Percentiles rank a stretch among this genome's conserved stretches.
Evolutionary conservation across 2,329 filamentous ascomycete genomes (phyloP).

Genomic region (Cercospora sp.): DNA sequence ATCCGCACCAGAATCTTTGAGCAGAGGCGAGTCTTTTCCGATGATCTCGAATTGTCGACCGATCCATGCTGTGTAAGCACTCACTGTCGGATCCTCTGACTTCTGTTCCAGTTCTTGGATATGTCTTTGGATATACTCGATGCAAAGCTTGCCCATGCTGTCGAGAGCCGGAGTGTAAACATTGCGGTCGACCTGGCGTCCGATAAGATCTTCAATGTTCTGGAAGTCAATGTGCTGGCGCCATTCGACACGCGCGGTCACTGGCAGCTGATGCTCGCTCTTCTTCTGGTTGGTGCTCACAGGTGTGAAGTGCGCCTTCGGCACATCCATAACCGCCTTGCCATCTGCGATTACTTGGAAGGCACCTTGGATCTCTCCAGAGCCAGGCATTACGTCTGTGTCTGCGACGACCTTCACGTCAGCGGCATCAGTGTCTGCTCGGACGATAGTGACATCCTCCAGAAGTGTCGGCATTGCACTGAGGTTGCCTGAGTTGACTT

Average conservation of each 20-base stretch:
- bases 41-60: background rate
- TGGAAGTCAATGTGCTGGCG: conserved; percentile 2
- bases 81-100: background rate
- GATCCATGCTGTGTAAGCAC: background rate
- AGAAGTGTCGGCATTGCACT: background rate
- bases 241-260: conserved; percentile 3
- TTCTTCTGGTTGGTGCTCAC: background rate
- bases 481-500: background rate
- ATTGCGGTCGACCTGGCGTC: background rate
- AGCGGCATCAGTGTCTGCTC: background rate
- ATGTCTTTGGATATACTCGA: background rate
- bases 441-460: background rate
- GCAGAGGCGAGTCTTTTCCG: background rate
- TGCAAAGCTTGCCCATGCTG: background rate
- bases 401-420: background rate
- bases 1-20: background rate
- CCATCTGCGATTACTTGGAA: background rate
- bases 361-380: background rate
- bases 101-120: background rate
- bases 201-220: background rate
- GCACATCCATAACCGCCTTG: background rate
- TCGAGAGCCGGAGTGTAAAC: background rate
- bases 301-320: background rate
- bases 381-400: background rate
- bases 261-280: background rate